These are phyloP conservation scores for Elsinoe arachidis DNA, from an alignment of 2,329 filamentous ascomycete species.

Conservation along the genomic window DNA sequence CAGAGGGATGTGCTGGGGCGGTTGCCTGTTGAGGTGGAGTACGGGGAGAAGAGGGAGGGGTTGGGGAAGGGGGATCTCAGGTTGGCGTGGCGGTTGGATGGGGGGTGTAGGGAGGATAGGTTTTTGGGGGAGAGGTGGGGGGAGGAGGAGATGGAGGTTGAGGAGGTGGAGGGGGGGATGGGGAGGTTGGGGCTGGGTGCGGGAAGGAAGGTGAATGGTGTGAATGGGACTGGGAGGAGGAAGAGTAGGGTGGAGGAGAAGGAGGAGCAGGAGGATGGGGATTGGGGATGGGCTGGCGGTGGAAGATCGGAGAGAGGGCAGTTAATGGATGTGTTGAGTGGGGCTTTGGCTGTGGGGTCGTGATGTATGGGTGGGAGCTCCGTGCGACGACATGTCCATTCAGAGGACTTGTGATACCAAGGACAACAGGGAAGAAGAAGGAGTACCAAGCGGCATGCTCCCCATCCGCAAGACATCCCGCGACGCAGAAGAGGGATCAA, in stretches of 20 bases:
- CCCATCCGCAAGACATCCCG: too few species aligned
- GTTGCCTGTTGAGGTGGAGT: constrained; percentile 71
- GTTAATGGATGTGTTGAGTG: constrained; percentile 12
- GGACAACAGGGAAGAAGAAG: too few species aligned
- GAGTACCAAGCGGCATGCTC: too few species aligned
- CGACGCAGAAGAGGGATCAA: too few species aligned
- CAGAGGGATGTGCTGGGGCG: constrained; percentile 66
- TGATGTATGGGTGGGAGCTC: not conserved
- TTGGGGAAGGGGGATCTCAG: constrained; percentile 71
- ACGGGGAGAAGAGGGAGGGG: constrained; percentile 60
- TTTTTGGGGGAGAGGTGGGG: constrained; percentile 50
- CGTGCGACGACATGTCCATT: too few species aligned
- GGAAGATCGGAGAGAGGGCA: not conserved
- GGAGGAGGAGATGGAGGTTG: constrained; percentile 17
- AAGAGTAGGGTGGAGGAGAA: not conserved
- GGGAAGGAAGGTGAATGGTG: constrained; percentile 11
- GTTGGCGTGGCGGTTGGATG: constrained; percentile 65
- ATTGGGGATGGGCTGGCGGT: constrained; percentile 9
- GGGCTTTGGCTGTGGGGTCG: constrained; percentile 8
- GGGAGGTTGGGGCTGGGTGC: not conserved
- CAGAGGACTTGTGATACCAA: too few species aligned
- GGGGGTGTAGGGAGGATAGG: constrained; percentile 70
- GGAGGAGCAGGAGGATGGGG: constrained; percentile 6
- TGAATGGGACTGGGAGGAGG: not conserved
- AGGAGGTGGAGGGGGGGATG: constrained; percentile 9